phyloP scores from a whole-genome alignment of 768 basidiomycete genomes.

The Auricularia cornea region DNA sequence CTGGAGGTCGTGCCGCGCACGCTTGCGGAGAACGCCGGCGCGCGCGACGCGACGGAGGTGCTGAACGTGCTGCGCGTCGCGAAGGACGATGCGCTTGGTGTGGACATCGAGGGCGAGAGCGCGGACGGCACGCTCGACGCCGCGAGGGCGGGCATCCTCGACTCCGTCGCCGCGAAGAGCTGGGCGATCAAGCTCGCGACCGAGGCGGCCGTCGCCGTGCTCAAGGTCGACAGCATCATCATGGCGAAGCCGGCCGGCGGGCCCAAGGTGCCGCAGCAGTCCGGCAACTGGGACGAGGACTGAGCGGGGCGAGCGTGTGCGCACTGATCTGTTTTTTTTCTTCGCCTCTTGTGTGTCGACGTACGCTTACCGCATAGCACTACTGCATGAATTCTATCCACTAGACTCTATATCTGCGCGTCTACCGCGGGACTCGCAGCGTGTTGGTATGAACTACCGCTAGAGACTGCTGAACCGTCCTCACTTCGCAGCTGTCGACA shows the following conservation, averaged over 20 bases:
- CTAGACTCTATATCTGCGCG: too few relatives aligned
- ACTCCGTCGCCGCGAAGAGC: conserved; percentile 81
- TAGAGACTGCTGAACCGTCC: too few relatives aligned
- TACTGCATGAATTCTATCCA: too few relatives aligned
- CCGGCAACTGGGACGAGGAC: conserved; percentile 82
- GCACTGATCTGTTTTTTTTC: too few relatives aligned
- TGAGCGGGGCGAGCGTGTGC: neutral
- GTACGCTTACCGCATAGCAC: too few relatives aligned
- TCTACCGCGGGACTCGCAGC: too few relatives aligned
- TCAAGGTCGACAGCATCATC: conserved; percentile 96
- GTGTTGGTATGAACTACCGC: too few relatives aligned
- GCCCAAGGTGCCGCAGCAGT: conserved; percentile 79
- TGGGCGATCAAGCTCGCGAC: conserved; percentile 90
- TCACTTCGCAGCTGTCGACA: too few relatives aligned
- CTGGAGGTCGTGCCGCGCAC: conserved; percentile 90
- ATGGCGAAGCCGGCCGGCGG: conserved; percentile 92
- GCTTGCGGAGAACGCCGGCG: conserved; percentile 91
- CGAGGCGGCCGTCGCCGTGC: conserved; percentile 82
- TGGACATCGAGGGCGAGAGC: conserved; percentile 71
- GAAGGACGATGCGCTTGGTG: conserved; percentile 78
- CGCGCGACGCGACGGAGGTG: conserved; percentile 88
- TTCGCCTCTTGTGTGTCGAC: too few relatives aligned
- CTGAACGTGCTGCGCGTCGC: conserved; percentile 84
- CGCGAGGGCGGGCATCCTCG: conserved; percentile 59
- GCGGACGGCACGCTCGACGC: conserved; percentile 67